Percentiles rank a stretch among this genome's conserved stretches.
phyloP scores from a whole-genome alignment of 2,329 filamentous ascomycete genomes.

The Aspergillus spinulosporus region DNA sequence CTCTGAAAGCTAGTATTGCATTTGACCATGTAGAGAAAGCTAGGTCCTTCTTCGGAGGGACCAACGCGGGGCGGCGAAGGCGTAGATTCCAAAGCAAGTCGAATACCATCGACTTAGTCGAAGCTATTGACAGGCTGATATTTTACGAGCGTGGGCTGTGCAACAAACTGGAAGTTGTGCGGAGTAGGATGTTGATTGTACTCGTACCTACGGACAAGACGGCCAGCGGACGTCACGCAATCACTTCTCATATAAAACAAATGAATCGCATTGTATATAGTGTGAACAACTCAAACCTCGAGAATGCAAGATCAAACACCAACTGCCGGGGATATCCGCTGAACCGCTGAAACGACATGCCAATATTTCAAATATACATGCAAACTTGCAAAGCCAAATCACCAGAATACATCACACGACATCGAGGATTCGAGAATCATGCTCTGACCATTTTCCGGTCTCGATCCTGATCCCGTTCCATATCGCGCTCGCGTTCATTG shows the following conservation, averaged over 20 bases:
- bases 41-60: too few relatives aligned
- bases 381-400: conserved; percentile 10
- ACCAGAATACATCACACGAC: conserved; percentile 11
- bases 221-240: not conserved
- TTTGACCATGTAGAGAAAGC: too few relatives aligned
- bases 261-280: not conserved
- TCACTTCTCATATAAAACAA: not conserved
- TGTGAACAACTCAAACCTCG: not conserved
- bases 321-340: conserved; percentile 28
- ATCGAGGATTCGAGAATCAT: conserved; percentile 15
- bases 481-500: conserved; percentile 21
- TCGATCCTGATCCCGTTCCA: conserved; percentile 24
- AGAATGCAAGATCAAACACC: conserved; percentile 6
- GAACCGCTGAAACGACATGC: conserved; percentile 24
- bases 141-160: too few relatives aligned
- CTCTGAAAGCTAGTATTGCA: too few relatives aligned
- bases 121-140: too few relatives aligned
- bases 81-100: too few relatives aligned
- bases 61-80: too few relatives aligned
- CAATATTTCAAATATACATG: conserved; percentile 11
- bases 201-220: not conserved
- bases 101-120: too few relatives aligned
- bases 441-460: conserved; percentile 33
- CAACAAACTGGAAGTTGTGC: not conserved
- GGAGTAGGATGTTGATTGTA: not conserved